Base-by-base conservation (phyloP, 257 asterid species). In the Primulina huaijiensis region DNA sequence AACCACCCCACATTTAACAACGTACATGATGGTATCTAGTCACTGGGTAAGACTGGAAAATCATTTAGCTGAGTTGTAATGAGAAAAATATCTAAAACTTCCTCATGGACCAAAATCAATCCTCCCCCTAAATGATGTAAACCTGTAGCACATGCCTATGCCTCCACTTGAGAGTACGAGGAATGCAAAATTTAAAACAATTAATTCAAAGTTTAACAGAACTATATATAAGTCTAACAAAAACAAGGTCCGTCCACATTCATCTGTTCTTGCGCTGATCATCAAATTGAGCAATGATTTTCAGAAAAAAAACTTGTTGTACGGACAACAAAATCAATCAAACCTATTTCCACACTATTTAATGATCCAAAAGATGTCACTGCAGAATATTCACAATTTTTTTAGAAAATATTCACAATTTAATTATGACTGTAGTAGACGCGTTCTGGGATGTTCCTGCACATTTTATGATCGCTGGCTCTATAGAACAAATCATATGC, bases 401-500 rank as follows among this genome's bases (percentile, higher is more conserved):
- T 35, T 40, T 10, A 2, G 17, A 2, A 11, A 38, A 38, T 38
- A 38, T 38, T 38, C 50, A 43, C n/a, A 4, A 43, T 43, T 43
- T 12, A 43, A 43, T 4, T 11, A 43, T 4, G 56, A 8, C 56
- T 50, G 20, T 50, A 50, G 56, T 8, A 16, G 19, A 50, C 19
- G 4, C 21, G 16, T 50, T 50, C 21, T 46, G 55, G 55, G 19
- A 46, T 14, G 55, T 46, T 12, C 55, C n/a, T 12, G 6, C 19
- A 46, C 19, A 46, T 46, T 10, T 43, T 46, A 46, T 46, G 55
- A 14, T 19, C 19, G 19, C n/a, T 14, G 55, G 8, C 16, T 21
- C 40, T 72, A 12, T 50, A 67, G 37, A 37, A 58, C 53, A 40
- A 59, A 65, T 50, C 72, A n/a, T 29, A 74, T 60, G 7, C 38